Evolutionary conservation across 768 basidiomycete genomes (phyloP).

Genomic region (Rhizopogon vinicolor): DNA sequence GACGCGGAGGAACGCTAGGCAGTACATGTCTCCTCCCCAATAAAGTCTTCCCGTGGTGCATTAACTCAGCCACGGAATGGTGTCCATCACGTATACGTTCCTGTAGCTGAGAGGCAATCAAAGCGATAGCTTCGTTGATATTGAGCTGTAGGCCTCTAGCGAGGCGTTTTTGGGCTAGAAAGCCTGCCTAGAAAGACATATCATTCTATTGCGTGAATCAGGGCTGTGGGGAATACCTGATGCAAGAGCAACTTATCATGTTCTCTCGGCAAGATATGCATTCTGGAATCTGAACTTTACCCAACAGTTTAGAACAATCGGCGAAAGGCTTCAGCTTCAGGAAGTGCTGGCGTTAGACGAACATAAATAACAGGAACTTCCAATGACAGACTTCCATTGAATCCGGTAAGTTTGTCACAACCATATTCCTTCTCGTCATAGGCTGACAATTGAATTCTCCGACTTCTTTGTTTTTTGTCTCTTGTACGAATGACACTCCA

Average conservation of each 20-base stretch:
- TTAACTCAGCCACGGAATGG: conserved; percentile 83
- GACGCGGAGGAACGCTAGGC: conserved; percentile 64
- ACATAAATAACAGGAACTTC: too few relatives aligned
- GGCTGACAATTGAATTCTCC: too few relatives aligned
- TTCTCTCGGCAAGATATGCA: conserved; percentile 75
- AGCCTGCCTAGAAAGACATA: conserved; percentile 55
- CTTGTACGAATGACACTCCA: too few relatives aligned
- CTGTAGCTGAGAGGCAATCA: conserved; percentile 90
- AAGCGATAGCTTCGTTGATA: conserved; percentile 79
- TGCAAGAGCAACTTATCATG: conserved; percentile 72
- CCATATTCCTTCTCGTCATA: too few relatives aligned
- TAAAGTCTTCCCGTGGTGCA: conserved; percentile 87
- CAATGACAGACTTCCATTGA: too few relatives aligned
- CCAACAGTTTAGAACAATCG: background rate
- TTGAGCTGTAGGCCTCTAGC: conserved; percentile 91
- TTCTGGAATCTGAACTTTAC: conserved; percentile 18
- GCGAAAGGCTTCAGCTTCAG: too few relatives aligned
- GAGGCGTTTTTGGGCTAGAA: conserved; percentile 89
- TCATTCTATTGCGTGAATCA: background rate
- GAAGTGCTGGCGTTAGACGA: too few relatives aligned
- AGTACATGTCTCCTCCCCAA: conserved; percentile 89
- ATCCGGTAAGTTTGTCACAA: too few relatives aligned
- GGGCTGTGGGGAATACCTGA: conserved; percentile 36
- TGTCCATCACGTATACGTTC: conserved; percentile 91
- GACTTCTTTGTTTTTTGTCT: too few relatives aligned